Conservation (phyloP, 2,329 filamentous ascomycete species). For the Delphinella strobiligena region DNA sequence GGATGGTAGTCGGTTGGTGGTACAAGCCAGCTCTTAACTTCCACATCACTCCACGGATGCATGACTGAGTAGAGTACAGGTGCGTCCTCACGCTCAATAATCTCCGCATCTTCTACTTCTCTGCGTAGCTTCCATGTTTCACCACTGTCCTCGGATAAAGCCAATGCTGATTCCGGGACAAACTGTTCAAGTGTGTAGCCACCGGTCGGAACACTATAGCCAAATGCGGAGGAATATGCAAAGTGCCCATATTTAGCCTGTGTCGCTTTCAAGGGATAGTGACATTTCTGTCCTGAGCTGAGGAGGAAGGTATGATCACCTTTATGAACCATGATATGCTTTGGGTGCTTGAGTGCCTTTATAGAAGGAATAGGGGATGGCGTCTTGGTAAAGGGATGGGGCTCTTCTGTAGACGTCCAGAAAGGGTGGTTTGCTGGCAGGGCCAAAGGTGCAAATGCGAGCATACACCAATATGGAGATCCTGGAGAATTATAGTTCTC, state of each 20-base stretch:
- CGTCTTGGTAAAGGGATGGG: constrained; percentile 35
- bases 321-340: constrained; percentile 55
- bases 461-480: constrained; percentile 63
- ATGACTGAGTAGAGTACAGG: constrained; percentile 58
- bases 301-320: constrained; percentile 68
- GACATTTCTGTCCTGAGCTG: constrained; percentile 66
- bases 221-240: constrained; percentile 65
- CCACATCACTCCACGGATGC: constrained; percentile 59
- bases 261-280: constrained; percentile 69
- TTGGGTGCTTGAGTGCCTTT: constrained; percentile 53
- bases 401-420: constrained; percentile 58
- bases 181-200: constrained; percentile 66
- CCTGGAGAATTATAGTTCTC: constrained; percentile 77
- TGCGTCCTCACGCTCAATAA: constrained; percentile 42
- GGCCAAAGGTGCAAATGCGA: constrained; percentile 63
- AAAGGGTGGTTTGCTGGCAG: constrained; percentile 60
- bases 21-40: constrained; percentile 52
- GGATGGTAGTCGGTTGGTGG: constrained; percentile 47
- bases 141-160: constrained; percentile 51
- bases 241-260: constrained; percentile 75
- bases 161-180: constrained; percentile 62
- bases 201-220: constrained; percentile 65
- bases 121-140: constrained; percentile 69
- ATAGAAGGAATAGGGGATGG: constrained; percentile 41
- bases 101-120: constrained; percentile 49